phyloP scores from a whole-genome alignment of 768 basidiomycete genomes.

The Russula sp. region DNA sequence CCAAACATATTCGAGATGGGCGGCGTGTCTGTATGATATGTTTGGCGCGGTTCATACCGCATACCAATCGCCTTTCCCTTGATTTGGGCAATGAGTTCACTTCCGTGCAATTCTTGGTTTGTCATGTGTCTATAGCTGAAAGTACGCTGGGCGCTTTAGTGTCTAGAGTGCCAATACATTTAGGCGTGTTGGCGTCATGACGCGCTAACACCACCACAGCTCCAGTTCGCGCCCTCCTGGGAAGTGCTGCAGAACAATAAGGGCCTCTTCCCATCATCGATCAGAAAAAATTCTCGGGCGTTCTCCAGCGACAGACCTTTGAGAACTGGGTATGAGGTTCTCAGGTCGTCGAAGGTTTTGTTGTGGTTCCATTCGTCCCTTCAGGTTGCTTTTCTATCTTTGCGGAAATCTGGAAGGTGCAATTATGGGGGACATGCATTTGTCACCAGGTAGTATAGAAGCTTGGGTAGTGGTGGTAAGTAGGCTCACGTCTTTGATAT shows the following conservation, averaged over 20 bases:
- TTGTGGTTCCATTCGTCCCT: slow-evolving; percentile 31
- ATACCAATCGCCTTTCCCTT: slow-evolving; percentile 12
- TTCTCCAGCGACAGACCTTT: neutral
- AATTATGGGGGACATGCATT: slow-evolving; percentile 20
- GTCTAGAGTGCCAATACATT: slow-evolving; percentile 21
- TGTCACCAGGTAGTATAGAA: slow-evolving; percentile 18
- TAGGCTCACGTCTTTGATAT: slow-evolving; percentile 69
- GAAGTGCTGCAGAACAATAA: slow-evolving; percentile 23
- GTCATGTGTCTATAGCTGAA: slow-evolving; percentile 19
- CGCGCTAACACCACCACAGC: slow-evolving; percentile 12
- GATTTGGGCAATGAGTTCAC: slow-evolving; percentile 10
- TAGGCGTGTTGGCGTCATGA: slow-evolving; percentile 16
- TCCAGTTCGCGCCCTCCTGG: slow-evolving; percentile 1
- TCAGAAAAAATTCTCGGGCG: slow-evolving; percentile 11
- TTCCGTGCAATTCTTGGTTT: slow-evolving; percentile 9
- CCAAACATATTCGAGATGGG: slow-evolving; percentile 1
- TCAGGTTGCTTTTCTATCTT: slow-evolving; percentile 62
- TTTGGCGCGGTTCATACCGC: slow-evolving; percentile 16
- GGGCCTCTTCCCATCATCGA: slow-evolving; percentile 10
- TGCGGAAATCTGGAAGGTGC: slow-evolving; percentile 56
- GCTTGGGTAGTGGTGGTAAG: slow-evolving; percentile 3
- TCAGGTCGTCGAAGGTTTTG: slow-evolving; percentile 9
- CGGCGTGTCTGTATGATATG: neutral
- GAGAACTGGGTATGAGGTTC: slow-evolving; percentile 7
- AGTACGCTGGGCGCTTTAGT: slow-evolving; percentile 15